Evolutionary conservation across 306 rosid genomes (phyloP), one percentile per base, ranked within the genome.

Genomic region (Pyrus betulifolia): DNA sequence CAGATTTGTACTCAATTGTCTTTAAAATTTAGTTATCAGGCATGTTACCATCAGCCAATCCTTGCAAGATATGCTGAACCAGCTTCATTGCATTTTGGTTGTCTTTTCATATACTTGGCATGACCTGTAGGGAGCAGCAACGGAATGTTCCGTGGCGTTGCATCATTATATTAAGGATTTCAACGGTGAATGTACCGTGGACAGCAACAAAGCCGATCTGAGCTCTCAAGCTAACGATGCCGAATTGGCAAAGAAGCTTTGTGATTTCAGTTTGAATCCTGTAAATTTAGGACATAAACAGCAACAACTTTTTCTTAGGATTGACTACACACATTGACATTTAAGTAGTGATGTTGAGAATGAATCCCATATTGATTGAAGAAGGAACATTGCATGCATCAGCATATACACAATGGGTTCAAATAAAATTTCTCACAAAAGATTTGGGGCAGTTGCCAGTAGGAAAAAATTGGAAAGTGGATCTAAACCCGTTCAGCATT

Each of bases 91-190:
- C 86, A 49, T 12, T 10, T n/a, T 74, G 31, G 13, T n/a, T 51
- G 17, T 30, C 31, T 52, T 66, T 66, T 58, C 45, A 19, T 25
- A 19, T 38, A 17, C 25, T 62, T 23, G 28, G 9, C 44, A 57
- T 69, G 27, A 22, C 33, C 45, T 75, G 51, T 62, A 86, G 89
- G 86, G 85, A 82, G 86, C 89, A 5, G 86, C 89, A 40, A 86
- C 89, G 38, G 72, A 83, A 46, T 83, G 89, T 78, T 83, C 80
- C 33, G 79, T 80, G 61, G 86, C 89, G 11, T 78, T 86, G 82
- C 82, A 86, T 71, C 83, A 85, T 51, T 77, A 74, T 65, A 76
- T 80, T 1, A 52, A 82, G 70, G 85, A 86, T 21, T 83, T 80
- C 25, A 86, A 71, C 49, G 89, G 87, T 14, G 81, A 86, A 68